Evolutionary conservation across 306 rosid species (phyloP), one percentile per base, ranked within the genome.

Genomic region (Ammopiptanthus mongolicus): DNA sequence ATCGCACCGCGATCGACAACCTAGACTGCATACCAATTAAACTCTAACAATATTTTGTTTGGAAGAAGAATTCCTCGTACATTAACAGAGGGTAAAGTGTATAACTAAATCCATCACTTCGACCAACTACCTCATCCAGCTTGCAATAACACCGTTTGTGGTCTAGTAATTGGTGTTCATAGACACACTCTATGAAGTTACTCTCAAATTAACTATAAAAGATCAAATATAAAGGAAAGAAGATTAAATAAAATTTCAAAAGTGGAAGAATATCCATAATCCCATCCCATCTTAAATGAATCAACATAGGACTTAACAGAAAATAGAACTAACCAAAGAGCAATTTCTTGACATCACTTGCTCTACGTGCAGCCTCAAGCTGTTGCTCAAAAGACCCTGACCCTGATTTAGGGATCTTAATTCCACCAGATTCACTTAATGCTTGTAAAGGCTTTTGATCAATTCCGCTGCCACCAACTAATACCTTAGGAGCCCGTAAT

Each of bases 281-380:
- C 28, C 28, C n/a, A 47, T 28, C 11, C n/a, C 15, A 77, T 72
- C 39, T 66, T 28, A 57, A 39, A 65, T 31, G 58, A 28, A 52
- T 44, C 22, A 47, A 12, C 5, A 33, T 10, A 69, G 19, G 52
- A 48, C 31, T 14, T 4, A 9, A 57, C 17, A 71, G n/a, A 48
- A 46, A 61, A 76, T 62, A 65, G 70, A 72, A 87, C 99, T 89
- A 80, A 96, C 99, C 98, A 76, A 90, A 88, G 34, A 96, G 92
- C 68, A 96, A 77, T 84, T 92, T 96, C 92, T 89, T 92, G 77
- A 96, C 62, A 28, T 88, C 89, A 77, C 90, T 92, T 60, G 98
- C 98, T 75, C 97, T 82, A 28, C 99, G 98, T 84, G 93, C 88
- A 76, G 97, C 98, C 88, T 96, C 97, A 18, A 96, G 96, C 74